Evolutionary conservation across 805 yeast genomes (phyloP).

Genomic region (Saccharomycopsis sp.): DNA sequence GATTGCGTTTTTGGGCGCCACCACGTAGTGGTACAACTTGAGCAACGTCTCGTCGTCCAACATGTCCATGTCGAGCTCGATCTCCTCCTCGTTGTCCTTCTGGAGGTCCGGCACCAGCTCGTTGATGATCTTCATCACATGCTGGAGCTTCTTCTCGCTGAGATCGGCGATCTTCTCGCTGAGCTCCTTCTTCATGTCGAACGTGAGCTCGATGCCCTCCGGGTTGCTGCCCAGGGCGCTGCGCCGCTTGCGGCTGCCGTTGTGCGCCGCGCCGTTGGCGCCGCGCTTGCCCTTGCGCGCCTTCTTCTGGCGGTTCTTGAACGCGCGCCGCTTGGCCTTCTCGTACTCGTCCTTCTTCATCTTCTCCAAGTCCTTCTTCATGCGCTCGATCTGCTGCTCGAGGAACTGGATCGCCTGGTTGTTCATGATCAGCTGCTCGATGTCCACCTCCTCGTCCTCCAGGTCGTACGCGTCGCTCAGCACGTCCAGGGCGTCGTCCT

Average conservation of each 20-base stretch:
- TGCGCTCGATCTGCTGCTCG: constrained; percentile 78
- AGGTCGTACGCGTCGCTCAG: constrained; percentile 34
- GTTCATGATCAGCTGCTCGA: constrained; percentile 57
- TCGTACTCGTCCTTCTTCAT: constrained; percentile 74
- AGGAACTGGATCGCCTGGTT: constrained; percentile 87
- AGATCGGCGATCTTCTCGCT: constrained; percentile 75
- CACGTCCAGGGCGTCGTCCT: constrained; percentile 26
- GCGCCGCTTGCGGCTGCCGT: constrained; percentile 16
- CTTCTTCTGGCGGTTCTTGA: constrained; percentile 38
- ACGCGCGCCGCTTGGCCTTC: constrained; percentile 30
- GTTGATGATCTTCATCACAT: constrained; percentile 78
- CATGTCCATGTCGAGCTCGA: constrained; percentile 92
- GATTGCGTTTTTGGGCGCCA: constrained; percentile 27
- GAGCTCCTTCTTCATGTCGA: constrained; percentile 93
- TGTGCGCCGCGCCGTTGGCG: constrained; percentile 15
- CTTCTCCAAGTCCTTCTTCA: constrained; percentile 78
- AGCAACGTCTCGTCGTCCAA: constrained; percentile 77
- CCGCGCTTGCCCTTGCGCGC: constrained; percentile 31
- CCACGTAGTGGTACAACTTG: constrained; percentile 79
- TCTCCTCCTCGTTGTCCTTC: constrained; percentile 71
- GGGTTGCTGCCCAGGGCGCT: constrained; percentile 1
- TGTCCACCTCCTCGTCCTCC: constrained; percentile 49
- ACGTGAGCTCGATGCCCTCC: constrained; percentile 42
- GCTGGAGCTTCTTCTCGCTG: constrained; percentile 74
- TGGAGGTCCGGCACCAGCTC: constrained; percentile 56